These are phyloP conservation scores for Mycena kentingensis DNA, from an alignment of 768 basidiomycete species.

Conservation along the genomic window DNA sequence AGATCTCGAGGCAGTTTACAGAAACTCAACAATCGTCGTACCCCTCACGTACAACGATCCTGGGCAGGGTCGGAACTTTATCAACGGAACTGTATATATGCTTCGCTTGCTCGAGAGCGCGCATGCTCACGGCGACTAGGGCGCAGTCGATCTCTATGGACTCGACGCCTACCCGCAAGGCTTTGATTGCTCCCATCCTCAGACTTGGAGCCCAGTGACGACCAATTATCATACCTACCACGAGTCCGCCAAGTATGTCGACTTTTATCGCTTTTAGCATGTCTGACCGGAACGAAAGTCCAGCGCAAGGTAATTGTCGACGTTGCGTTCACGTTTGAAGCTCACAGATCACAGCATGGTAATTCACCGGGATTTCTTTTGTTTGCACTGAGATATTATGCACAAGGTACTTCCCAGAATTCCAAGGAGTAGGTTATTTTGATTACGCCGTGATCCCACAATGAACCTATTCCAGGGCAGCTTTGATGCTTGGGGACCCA, in stretches of 20 bases:
- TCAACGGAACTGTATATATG: conserved; percentile 74
- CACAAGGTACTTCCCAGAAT: conserved; percentile 72
- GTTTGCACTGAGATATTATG: no score
- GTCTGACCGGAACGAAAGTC: no score
- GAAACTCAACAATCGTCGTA: conserved; percentile 58
- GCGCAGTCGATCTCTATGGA: conserved; percentile 75
- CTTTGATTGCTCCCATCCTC: conserved; percentile 80
- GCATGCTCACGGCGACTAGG: conserved; percentile 38
- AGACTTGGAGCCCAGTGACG: conserved; percentile 61
- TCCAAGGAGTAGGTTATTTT: conserved; percentile 9
- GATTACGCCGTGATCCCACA: background rate
- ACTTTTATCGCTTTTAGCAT: no score
- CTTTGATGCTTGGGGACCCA: conserved; percentile 78
- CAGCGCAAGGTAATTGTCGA: no score
- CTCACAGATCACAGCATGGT: no score
- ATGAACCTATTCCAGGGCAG: conserved; percentile 75
- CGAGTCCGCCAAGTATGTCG: conserved; percentile 34
- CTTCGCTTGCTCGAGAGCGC: no score
- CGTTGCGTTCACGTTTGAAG: no score
- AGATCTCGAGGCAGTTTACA: conserved; percentile 59
- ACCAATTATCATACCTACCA: conserved; percentile 74
- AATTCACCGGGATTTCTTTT: no score
- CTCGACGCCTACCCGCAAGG: conserved; percentile 76
- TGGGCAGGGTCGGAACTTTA: conserved; percentile 57
- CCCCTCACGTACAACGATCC: conserved; percentile 80